Base-by-base conservation (phyloP, 2,329 filamentous ascomycete genomes). In the Rutstroemia sp. region DNA sequence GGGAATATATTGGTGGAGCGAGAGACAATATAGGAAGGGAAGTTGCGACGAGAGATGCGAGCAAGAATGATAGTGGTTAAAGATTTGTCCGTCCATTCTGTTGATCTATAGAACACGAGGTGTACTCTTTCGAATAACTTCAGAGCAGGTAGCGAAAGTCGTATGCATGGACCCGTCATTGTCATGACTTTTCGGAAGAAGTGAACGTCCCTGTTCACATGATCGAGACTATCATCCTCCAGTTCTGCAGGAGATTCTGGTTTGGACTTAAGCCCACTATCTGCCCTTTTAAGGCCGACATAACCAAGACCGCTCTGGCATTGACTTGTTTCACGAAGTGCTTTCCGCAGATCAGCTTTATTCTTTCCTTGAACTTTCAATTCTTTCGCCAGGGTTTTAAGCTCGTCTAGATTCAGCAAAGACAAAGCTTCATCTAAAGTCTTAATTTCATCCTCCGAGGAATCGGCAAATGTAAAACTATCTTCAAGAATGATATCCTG, bases 21-120 rank as follows among this genome's bases (percentile, higher is more conserved):
- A 58, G 88, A 95, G 5, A 97, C 92, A 21, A 97, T 81, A 67
- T 96, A 99, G 3, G 87, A 77, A 0, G 92, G 92, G 62, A 96
- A 99, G 68, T 92, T 94, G 38, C 89, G 81, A 45, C 84, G 81
- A 2, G 92, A 89, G 57, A 95, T 95, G 61, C 92, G 92, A 7
- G 94, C 89, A 5, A 99, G 78, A 46, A 99, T 96, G 54, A 97
- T 92, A 0, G 92, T 92, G 1, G 90, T 97, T 14, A 99, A 75
- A 1, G 92, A 96, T 70, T 96, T 97, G 65, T 97, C 92, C 0
- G 92, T 95, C 94, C 94, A 99, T 69, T 96, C 89, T 0, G 90
- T 95, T 9, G 92, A 96, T 57, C 92, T 81, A 70, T 97, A 97
- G 70, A 96, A 99, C 27, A 99, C 91, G 2, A 99, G 75, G 72